Evolutionary conservation across 2,329 filamentous ascomycete species (phyloP).

Genomic region (Aspergillus udagawae): DNA sequence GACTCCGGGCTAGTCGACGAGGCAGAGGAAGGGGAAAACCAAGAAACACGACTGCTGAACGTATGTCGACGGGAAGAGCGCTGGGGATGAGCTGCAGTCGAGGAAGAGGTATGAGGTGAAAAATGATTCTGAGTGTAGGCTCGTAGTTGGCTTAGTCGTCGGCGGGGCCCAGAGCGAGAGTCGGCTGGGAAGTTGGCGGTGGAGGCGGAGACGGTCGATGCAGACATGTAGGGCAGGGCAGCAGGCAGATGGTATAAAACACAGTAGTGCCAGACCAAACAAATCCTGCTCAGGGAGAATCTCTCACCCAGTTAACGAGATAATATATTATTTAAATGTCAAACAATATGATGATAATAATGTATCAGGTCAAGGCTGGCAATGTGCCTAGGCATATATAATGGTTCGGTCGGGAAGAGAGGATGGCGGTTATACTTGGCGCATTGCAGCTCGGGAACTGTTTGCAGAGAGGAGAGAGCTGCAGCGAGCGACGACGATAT

Average conservation of each 20-base stretch:
- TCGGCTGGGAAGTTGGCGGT: constrained; percentile 28
- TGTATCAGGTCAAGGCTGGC: background rate
- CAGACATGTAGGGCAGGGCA: constrained; percentile 19
- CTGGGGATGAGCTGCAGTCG: constrained; percentile 17
- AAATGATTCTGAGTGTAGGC: constrained; percentile 34
- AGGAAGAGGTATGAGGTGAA: constrained; percentile 18
- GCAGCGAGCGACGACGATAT: background rate
- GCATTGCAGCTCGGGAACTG: background rate
- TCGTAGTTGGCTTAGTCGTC: constrained; percentile 39
- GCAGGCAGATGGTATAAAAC: background rate
- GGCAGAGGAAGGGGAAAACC: constrained; percentile 28
- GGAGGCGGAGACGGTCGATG: constrained; percentile 36
- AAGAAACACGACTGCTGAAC: constrained; percentile 34
- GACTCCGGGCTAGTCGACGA: constrained; percentile 21
- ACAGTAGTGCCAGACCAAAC: background rate
- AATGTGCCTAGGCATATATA: background rate
- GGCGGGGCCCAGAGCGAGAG: constrained; percentile 33
- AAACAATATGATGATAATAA: background rate
- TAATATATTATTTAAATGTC: background rate
- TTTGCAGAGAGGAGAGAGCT: background rate
- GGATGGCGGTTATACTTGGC: background rate
- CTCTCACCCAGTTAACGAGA: background rate
- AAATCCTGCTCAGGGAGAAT: background rate
- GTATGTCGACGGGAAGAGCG: constrained; percentile 32
- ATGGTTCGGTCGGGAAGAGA: background rate